These are phyloP conservation scores for Scutellaria baicalensis DNA, from an alignment of 257 asterid genomes.

Conservation along the genomic window DNA sequence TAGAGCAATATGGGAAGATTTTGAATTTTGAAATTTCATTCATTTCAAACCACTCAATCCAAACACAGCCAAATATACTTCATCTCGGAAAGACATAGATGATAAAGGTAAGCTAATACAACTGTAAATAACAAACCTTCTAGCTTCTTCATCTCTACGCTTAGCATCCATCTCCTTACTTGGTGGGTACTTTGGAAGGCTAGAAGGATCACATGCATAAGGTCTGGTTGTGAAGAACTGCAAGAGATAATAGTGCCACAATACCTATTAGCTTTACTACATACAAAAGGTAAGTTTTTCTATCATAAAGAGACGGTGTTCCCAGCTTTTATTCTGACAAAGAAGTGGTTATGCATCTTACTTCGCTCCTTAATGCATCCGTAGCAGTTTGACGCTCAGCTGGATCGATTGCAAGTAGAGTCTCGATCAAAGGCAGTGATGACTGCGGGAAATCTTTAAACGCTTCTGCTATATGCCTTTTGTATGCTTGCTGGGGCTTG, in stretches of 20 bases:
- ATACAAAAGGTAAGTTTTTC: background rate
- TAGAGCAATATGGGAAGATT: too few species aligned
- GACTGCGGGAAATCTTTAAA: slow-evolving; percentile 40
- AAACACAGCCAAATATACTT: background rate
- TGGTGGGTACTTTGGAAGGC: slow-evolving; percentile 54
- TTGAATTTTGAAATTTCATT: too few species aligned
- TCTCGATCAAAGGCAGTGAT: slow-evolving; percentile 35
- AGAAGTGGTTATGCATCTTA: background rate
- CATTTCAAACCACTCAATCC: too few species aligned
- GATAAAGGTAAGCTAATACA: background rate
- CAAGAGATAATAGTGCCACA: background rate
- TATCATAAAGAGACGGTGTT: background rate
- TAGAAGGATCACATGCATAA: slow-evolving; percentile 52
- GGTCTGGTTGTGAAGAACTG: slow-evolving; percentile 51
- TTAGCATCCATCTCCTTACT: slow-evolving; percentile 49
- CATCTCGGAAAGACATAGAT: background rate
- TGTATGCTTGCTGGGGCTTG: slow-evolving; percentile 46
- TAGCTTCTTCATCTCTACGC: slow-evolving; percentile 37
- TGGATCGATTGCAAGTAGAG: slow-evolving; percentile 50
- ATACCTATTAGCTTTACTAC: background rate
- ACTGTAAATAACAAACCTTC: slow-evolving; percentile 27
- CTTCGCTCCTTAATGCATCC: slow-evolving; percentile 47
- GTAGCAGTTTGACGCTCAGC: slow-evolving; percentile 44
- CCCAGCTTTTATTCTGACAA: background rate
- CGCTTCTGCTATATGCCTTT: slow-evolving; percentile 31